Conservation (phyloP, 169 alveolate genomes). For the Cyclospora cayetanensis region DNA sequence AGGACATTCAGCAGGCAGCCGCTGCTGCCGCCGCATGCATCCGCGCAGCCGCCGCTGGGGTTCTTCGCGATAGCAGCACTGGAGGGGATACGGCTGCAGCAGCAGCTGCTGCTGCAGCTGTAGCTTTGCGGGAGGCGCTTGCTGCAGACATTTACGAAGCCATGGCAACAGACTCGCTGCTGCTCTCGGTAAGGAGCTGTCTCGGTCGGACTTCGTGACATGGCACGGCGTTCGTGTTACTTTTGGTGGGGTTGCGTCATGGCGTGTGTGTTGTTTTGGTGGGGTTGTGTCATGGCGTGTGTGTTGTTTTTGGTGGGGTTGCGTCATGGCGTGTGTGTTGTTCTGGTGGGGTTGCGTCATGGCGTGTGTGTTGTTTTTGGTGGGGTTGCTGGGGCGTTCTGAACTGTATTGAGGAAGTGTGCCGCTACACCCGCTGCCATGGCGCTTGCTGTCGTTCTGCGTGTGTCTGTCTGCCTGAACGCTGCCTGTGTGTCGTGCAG, state of each 20-base stretch:
- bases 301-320: too few relatives aligned
- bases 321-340: too few relatives aligned
- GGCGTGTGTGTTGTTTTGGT: too few relatives aligned
- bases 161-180: background rate
- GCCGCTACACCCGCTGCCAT: background rate
- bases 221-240: too few relatives aligned
- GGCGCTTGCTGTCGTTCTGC: background rate
- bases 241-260: too few relatives aligned
- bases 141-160: slow-evolving; percentile 39
- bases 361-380: too few relatives aligned
- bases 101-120: slow-evolving; percentile 11
- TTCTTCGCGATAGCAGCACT: background rate
- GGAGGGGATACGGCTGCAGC: background rate
- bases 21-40: slow-evolving; percentile 27
- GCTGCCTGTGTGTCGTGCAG: background rate
- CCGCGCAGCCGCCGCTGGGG: slow-evolving; percentile 24
- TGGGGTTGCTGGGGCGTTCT: too few relatives aligned
- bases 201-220: too few relatives aligned
- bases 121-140: slow-evolving; percentile 15
- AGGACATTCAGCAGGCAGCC: background rate
- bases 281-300: too few relatives aligned
- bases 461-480: background rate
- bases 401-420: too few relatives aligned
- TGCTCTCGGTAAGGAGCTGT: background rate
- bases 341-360: too few relatives aligned